These are phyloP conservation scores for Teratosphaeria destructans DNA, from an alignment of 2,329 filamentous ascomycete species.

Conservation along the genomic window DNA sequence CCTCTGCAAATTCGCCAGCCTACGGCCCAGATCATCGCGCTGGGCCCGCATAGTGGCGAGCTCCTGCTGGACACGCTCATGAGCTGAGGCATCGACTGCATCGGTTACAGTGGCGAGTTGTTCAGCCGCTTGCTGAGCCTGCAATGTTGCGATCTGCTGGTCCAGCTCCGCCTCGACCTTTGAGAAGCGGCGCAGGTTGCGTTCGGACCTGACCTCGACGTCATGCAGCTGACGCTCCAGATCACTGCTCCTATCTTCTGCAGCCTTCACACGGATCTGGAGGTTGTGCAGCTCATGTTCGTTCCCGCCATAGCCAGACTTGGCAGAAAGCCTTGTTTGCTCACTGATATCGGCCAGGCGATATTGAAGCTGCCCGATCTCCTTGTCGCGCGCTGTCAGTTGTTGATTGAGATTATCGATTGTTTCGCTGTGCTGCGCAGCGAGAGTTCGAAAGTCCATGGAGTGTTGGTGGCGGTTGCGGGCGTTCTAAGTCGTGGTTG, in stretches of 20 bases:
- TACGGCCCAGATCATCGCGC: neutral
- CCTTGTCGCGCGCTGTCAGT: neutral
- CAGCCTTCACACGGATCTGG: neutral
- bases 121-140: neutral
- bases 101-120: too few species aligned
- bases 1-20: neutral
- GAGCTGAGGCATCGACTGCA: neutral
- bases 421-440: neutral
- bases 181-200: neutral
- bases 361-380: neutral
- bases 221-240: neutral
- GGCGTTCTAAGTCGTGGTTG: neutral
- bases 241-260: neutral
- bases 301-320: neutral
- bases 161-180: neutral
- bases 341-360: neutral
- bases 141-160: neutral
- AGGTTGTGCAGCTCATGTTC: neutral
- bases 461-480: neutral
- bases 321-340: neutral
- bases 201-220: neutral
- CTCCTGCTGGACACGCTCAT: neutral
- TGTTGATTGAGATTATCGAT: neutral
- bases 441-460: slow-evolving; percentile 2
- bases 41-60: neutral